phyloP scores from a whole-genome alignment of 2,329 filamentous ascomycete species.

The Leptoxyphium fumago region DNA sequence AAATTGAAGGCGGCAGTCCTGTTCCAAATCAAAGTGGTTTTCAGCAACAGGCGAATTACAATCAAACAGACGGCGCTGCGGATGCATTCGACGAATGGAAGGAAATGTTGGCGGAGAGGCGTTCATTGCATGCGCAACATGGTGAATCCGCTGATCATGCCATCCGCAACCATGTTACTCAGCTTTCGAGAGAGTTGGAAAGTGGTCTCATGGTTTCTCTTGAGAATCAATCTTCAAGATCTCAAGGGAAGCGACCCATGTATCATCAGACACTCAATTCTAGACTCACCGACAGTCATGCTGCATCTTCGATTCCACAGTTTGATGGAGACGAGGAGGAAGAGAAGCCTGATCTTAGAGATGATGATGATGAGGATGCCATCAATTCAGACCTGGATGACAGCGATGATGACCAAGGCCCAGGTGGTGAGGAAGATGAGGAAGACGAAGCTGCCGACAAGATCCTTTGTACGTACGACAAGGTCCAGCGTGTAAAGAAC shows the following conservation, averaged over 20 bases:
- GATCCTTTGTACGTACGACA: conserved; percentile 99
- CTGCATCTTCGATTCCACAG: conserved; percentile 22
- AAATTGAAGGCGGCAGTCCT: conserved; percentile 18
- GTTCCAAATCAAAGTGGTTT: conserved; percentile 10
- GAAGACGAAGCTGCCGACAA: conserved; percentile 76
- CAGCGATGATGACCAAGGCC: conserved; percentile 57
- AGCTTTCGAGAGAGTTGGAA: conserved; percentile 53
- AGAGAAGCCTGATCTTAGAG: conserved; percentile 27
- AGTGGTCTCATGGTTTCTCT: conserved; percentile 65
- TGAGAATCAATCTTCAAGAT: conserved; percentile 31
- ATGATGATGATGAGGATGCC: conserved; percentile 64
- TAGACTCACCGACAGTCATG: not conserved
- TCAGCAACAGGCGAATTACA: conserved; percentile 31
- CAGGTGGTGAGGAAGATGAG: conserved; percentile 46
- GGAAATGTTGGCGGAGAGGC: conserved; percentile 44
- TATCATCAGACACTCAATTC: not conserved
- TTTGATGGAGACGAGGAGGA: conserved; percentile 45
- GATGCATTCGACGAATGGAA: conserved; percentile 41
- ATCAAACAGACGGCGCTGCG: conserved; percentile 67
- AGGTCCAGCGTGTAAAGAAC: conserved; percentile 97
- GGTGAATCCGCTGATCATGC: conserved; percentile 48
- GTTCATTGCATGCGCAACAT: conserved; percentile 37
- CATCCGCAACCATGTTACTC: conserved; percentile 53
- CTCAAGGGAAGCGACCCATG: not conserved
- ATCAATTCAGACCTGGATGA: conserved; percentile 98